Evolutionary conservation across 2,329 filamentous ascomycete species (phyloP).

Genomic region (Sclerotinia sclerotiorum): DNA sequence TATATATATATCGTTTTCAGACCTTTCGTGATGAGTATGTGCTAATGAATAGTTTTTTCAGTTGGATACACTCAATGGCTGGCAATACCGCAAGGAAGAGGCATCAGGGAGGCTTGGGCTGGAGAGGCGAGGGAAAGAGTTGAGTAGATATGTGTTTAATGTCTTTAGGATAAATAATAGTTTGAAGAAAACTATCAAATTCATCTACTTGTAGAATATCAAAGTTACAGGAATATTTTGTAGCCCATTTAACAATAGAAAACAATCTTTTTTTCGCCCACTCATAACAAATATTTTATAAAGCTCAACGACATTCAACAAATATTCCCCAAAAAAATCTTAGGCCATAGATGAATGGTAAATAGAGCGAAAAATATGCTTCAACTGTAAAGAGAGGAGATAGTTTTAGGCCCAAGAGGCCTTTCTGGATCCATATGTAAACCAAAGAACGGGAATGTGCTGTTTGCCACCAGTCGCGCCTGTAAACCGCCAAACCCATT

Average conservation of each 20-base stretch:
- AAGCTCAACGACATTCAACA: neutral
- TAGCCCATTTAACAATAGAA: neutral
- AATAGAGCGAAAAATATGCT: neutral
- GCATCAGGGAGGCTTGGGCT: too few species aligned
- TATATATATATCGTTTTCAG: too few species aligned
- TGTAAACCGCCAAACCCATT: neutral
- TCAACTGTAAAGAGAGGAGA: neutral
- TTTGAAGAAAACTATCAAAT: too few species aligned
- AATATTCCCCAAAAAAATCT: neutral
- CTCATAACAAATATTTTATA: neutral
- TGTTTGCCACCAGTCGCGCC: conserved; percentile 1
- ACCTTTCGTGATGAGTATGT: too few species aligned
- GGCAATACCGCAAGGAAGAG: too few species aligned
- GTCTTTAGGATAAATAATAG: neutral
- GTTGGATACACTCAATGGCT: too few species aligned
- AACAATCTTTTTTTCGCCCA: neutral
- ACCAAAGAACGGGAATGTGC: conserved; percentile 11
- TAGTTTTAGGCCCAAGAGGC: neutral
- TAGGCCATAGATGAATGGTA: neutral
- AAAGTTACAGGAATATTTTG: neutral
- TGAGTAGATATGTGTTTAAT: neutral
- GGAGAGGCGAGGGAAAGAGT: too few species aligned
- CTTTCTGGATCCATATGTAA: neutral
- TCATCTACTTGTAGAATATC: neutral
- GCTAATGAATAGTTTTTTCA: too few species aligned